Evolutionary conservation across 495 filamentous ascomycete genomes (phyloP), one percentile per base, ranked within the genome.

Genomic region (Xylaria longipes): DNA sequence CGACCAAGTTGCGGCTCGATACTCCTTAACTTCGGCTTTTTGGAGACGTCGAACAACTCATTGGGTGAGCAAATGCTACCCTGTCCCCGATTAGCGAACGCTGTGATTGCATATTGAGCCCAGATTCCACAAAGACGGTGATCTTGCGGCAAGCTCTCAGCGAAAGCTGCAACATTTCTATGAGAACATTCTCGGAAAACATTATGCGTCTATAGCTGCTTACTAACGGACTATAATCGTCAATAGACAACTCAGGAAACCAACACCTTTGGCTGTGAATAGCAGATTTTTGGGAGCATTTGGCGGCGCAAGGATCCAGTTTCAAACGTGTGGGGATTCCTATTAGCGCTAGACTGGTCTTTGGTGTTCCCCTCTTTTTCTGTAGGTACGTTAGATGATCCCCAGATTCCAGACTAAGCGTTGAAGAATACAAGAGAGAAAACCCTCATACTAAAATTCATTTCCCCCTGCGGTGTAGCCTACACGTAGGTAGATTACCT

Each of bases 281-380:
- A 29, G 57, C 33, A n/a, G 31, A 60, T 9, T 15, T 58, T 58
- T 58, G 1, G 25, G 52, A 3, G 31, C 27, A 56, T 60, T 60
- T 60, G 39, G 57, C 14, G 33, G 57, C 27, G 33, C 27, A 31
- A 60, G 31, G 57, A 5, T 35, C 43, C 43, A 46, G 57, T 60
- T 60, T 60, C 57, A 37, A 60, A 22, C 17, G 11, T 60, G 57
- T 60, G 57, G 57, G 57, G n/a, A n/a, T n/a, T n/a, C n/a, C n/a
- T n/a, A n/a, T n/a, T n/a, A n/a, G n/a, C n/a, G n/a, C n/a, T n/a
- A n/a, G n/a, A n/a, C n/a, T n/a, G n/a, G n/a, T n/a, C n/a, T n/a
- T n/a, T n/a, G n/a, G n/a, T n/a, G n/a, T n/a, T n/a, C n/a, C n/a
- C n/a, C n/a, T n/a, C n/a, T n/a, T n/a, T n/a, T n/a, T n/a, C n/a